Evolutionary conservation across 1,284 basidiomycete species (phyloP).

Genomic region (Vanrija pseudolonga): DNA sequence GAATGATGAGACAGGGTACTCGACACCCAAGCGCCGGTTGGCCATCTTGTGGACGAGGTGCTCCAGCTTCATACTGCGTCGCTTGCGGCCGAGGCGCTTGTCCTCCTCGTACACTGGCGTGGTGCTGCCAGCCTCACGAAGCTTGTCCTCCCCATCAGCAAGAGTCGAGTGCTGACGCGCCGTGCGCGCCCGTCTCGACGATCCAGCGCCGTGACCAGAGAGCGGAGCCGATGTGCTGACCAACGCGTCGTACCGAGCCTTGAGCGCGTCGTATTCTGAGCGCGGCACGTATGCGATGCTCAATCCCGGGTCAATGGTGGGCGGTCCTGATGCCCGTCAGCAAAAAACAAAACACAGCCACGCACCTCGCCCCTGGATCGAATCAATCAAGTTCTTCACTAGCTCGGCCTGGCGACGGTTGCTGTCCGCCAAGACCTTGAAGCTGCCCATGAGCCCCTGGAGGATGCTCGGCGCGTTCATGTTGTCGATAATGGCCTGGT

Average conservation of each 20-base stretch:
- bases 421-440: conserved; percentile 30
- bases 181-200: background rate
- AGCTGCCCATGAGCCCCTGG: conserved; percentile 27
- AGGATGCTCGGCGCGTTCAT: conserved; percentile 28
- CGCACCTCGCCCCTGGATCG: conserved; percentile 11
- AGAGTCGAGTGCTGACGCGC: background rate
- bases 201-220: background rate
- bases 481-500: conserved; percentile 27
- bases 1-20: conserved; percentile 36
- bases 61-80: conserved; percentile 44
- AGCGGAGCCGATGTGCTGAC: conserved; percentile 12
- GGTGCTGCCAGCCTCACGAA: background rate
- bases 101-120: conserved; percentile 15
- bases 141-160: conserved; percentile 1
- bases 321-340: conserved; percentile 2
- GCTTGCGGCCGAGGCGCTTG: conserved; percentile 26
- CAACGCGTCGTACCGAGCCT: conserved; percentile 35
- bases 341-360: too few species aligned
- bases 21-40: conserved; percentile 44
- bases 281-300: conserved; percentile 26
- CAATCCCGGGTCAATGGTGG: conserved; percentile 26
- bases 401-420: conserved; percentile 33
- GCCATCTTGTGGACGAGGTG: conserved; percentile 47
- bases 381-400: conserved; percentile 25
- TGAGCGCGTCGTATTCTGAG: conserved; percentile 37